phyloP scores from a whole-genome alignment of 352 stramenopile species.

The Globisporangium heterothallicum region DNA sequence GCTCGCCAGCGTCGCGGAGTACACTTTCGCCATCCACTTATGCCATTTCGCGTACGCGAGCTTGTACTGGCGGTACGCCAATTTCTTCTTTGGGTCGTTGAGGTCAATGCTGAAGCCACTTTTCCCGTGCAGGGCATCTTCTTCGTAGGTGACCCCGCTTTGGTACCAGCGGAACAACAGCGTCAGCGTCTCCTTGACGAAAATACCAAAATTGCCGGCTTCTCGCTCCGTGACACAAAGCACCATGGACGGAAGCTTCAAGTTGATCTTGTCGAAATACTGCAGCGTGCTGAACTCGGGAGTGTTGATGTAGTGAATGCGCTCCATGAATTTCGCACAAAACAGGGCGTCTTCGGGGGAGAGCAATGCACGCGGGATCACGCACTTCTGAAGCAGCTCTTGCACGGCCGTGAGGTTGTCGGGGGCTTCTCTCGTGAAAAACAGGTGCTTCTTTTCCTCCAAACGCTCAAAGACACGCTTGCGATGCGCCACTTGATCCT shows the following conservation, averaged over 20 bases:
- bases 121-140: slow-evolving; percentile 66
- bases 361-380: slow-evolving; percentile 71
- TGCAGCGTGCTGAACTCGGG: slow-evolving; percentile 71
- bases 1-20: slow-evolving; percentile 49
- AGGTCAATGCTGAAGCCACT: slow-evolving; percentile 74
- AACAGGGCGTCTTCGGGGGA: slow-evolving; percentile 84
- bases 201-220: slow-evolving; percentile 83
- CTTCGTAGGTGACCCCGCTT: slow-evolving; percentile 69
- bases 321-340: slow-evolving; percentile 81
- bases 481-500: slow-evolving; percentile 79
- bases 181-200: slow-evolving; percentile 72
- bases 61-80: slow-evolving; percentile 75
- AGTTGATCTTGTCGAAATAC: slow-evolving; percentile 76
- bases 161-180: slow-evolving; percentile 78
- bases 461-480: slow-evolving; percentile 80
- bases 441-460: slow-evolving; percentile 60
- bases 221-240: slow-evolving; percentile 81
- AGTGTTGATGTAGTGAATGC: slow-evolving; percentile 66
- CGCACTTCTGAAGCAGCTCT: slow-evolving; percentile 76
- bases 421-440: slow-evolving; percentile 40
- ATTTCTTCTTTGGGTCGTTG: slow-evolving; percentile 43
- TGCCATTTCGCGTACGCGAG: slow-evolving; percentile 72
- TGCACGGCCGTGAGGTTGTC: slow-evolving; percentile 47
- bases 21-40: slow-evolving; percentile 59
- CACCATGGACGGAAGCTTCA: slow-evolving; percentile 75